Evolutionary conservation across 1,284 basidiomycete species (phyloP), one percentile per base, ranked within the genome.

Genomic region (Ustilago sp.): DNA sequence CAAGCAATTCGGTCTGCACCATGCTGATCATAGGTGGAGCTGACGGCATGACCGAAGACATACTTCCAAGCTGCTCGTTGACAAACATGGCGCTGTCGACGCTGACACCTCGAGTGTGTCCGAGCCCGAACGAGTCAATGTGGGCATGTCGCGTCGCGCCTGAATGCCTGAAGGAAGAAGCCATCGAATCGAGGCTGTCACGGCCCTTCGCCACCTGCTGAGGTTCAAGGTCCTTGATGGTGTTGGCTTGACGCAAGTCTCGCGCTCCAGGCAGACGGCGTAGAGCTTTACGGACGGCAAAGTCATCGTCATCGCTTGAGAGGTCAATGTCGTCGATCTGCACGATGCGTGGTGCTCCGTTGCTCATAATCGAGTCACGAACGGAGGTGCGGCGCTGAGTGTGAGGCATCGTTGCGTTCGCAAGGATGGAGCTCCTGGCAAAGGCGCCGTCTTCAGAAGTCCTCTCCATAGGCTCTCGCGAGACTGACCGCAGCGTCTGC

Each of bases 301-400:
- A 82, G 55, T 83, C 81, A 53, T 84, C 82, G 28, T 84, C 82
- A 45, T 83, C 81, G 71, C 81, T 83, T n/a, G 82, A 84, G 3
- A 83, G 68, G 45, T 84, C 82, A 13, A 84, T 80, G 55, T 84
- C 82, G 53, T 84, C 82, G 35, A 84, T 79, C 61, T 84, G 82
- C 9, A 84, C 82, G 31, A 84, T 78, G n/a, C 77, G 77, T 2
- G 80, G 78, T 4, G 68, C 73, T 12, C 59, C 68, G 17, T 68
- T 62, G 59, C 68, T 71, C 48, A 71, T 57, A 32, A 67, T 34
- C 17, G 68, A 68, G 50, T 64, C 63, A 17, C 75, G 71, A 9
- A 47, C 50, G 15, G 74, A 71, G 4, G 50, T 23, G 8, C 60
- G 58, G 11, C 43, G 65, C 43, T 48, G 57, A 7, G 23, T 48